Conservation (phyloP, 129 eudicot genomes). For the Flaveria linearis region DNA sequence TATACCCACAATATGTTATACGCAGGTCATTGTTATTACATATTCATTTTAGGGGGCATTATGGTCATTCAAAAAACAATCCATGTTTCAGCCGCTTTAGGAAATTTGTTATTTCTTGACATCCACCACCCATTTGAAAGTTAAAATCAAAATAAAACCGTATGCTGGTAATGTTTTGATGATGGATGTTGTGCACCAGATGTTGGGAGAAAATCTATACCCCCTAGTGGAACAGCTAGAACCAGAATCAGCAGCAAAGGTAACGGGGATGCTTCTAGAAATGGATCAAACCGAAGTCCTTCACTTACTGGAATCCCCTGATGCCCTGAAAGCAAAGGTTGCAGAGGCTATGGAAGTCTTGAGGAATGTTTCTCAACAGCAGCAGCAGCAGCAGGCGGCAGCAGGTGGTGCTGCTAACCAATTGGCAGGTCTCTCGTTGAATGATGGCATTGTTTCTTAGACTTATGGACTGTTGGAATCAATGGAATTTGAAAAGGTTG, state of each 20-base stretch:
- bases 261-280: slow-evolving; percentile 75
- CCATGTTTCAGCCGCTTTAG: no score
- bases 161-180: no score
- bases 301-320: slow-evolving; percentile 64
- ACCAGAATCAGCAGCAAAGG: slow-evolving; percentile 64
- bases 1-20: no score
- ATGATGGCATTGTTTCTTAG: no score
- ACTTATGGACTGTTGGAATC: no score
- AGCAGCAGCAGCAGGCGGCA: slow-evolving; percentile 22
- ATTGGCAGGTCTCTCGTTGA: not conserved
- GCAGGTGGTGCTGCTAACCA: slow-evolving; percentile 46
- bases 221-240: slow-evolving; percentile 68
- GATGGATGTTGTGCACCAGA: slow-evolving; percentile 24
- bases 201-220: slow-evolving; percentile 68
- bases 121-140: no score
- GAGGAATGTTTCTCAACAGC: slow-evolving; percentile 50
- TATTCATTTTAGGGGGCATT: no score
- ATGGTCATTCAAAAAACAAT: no score
- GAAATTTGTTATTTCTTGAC: no score
- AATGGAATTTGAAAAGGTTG: no score
- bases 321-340: slow-evolving; percentile 64
- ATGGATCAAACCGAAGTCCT: slow-evolving; percentile 67
- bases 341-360: slow-evolving; percentile 68
- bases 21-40: no score
- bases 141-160: no score